Percentiles rank a stretch among this genome's conserved stretches.
phyloP scores from a whole-genome alignment of 495 filamentous ascomycete genomes.

The Xylaria palmicola region DNA sequence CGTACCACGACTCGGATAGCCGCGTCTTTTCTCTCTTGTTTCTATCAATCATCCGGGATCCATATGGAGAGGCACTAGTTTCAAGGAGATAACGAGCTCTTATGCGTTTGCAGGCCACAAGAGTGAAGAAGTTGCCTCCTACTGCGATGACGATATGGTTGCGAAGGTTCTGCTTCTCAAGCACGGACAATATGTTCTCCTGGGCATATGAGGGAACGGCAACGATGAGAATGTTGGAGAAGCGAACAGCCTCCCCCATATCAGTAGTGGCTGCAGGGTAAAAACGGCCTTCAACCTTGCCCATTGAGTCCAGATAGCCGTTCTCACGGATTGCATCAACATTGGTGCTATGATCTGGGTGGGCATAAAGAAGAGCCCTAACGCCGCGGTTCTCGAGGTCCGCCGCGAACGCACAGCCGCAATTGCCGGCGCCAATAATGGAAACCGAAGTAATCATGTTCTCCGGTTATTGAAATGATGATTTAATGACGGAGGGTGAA shows the following conservation, averaged over 20 bases:
- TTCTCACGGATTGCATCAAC: background rate
- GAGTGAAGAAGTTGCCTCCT: slow-evolving; percentile 12
- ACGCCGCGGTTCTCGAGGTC: slow-evolving; percentile 10
- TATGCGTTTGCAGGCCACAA: slow-evolving; percentile 6
- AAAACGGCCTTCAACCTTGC: slow-evolving; percentile 4
- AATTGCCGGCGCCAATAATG: slow-evolving; percentile 3
- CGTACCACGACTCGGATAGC: slow-evolving; percentile 6
- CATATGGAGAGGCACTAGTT: slow-evolving; percentile 10
- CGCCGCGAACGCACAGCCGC: slow-evolving; percentile 10
- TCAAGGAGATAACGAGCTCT: slow-evolving; percentile 6
- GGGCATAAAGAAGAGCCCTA: slow-evolving; percentile 9
- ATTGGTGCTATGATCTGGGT: slow-evolving; percentile 9
- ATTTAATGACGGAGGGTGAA: no score
- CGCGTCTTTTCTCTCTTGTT: background rate
- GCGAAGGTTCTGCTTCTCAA: slow-evolving; percentile 4
- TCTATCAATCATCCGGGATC: slow-evolving; percentile 5
- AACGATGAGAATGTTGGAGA: slow-evolving; percentile 1
- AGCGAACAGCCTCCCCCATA: slow-evolving; percentile 4
- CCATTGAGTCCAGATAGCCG: slow-evolving; percentile 5
- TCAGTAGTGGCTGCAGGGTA: background rate
- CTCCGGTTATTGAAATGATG: no score
- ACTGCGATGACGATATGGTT: slow-evolving; percentile 8
- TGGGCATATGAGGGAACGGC: slow-evolving; percentile 12
- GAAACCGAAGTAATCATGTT: slow-evolving; percentile 9
- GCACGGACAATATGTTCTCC: slow-evolving; percentile 5